These are phyloP conservation scores for Arachis hypogaea DNA, from an alignment of 306 rosid species.

Conservation along the genomic window DNA sequence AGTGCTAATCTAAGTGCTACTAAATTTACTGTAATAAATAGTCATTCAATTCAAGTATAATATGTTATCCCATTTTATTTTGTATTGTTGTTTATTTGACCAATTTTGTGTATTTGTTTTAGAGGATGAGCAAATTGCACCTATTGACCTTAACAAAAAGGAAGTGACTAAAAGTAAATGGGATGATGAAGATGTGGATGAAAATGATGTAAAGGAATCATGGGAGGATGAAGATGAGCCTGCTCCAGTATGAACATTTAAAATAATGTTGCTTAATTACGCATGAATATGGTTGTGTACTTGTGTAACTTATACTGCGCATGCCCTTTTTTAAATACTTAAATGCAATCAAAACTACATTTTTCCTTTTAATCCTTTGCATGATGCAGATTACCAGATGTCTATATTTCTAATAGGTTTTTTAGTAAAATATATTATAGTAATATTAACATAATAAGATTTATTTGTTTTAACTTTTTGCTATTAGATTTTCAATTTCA, in stretches of 20 bases:
- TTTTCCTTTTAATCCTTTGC: neutral
- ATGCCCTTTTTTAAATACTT: neutral
- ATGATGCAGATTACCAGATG: neutral
- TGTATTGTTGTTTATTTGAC: constrained; percentile 25
- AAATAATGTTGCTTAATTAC: neutral
- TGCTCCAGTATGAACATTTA: constrained; percentile 56
- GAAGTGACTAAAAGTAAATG: constrained; percentile 68
- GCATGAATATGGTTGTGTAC: neutral
- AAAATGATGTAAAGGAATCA: constrained; percentile 81
- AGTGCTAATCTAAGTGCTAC: neutral
- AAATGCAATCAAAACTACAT: neutral
- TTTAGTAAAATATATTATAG: neutral
- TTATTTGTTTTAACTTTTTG: neutral
- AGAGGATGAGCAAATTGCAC: constrained; percentile 65
- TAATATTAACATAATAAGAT: neutral
- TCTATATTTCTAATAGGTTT: neutral
- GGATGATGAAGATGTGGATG: constrained; percentile 95
- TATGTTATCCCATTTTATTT: constrained; percentile 17
- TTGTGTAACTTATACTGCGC: neutral
- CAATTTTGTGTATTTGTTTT: constrained; percentile 33
- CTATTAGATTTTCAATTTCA: neutral
- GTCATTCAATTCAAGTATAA: neutral
- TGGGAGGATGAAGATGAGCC: constrained; percentile 98
- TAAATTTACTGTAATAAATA: neutral
- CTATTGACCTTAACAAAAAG: constrained; percentile 44